Evolutionary conservation across 352 stramenopile genomes (phyloP).

Genomic region (Globisporangium yorkense): DNA sequence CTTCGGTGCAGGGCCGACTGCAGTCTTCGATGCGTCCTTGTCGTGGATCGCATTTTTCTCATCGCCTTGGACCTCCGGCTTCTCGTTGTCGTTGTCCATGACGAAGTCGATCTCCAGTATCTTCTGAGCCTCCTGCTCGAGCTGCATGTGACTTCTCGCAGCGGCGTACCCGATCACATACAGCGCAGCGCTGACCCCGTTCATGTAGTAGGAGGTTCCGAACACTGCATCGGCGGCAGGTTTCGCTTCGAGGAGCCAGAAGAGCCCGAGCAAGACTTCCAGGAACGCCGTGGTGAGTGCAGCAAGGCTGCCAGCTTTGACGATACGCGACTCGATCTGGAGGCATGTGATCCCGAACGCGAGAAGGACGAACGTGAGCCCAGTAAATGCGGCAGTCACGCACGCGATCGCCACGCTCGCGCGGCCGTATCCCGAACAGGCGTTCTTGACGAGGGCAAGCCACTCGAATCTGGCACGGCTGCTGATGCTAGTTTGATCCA

Average conservation of each 20-base stretch:
- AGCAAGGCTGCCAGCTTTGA: conserved; percentile 23
- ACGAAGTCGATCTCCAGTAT: conserved; percentile 24
- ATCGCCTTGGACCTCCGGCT: conserved; percentile 21
- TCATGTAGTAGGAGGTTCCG: conserved; percentile 46
- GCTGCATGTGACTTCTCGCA: conserved; percentile 27
- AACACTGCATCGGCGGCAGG: conserved; percentile 23
- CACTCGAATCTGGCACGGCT: conserved; percentile 15
- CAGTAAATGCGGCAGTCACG: conserved; percentile 18
- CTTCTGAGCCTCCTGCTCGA: conserved; percentile 30
- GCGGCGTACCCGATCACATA: conserved; percentile 24
- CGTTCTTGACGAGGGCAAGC: conserved; percentile 36
- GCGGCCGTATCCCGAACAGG: conserved; percentile 29
- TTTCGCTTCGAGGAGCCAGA: conserved; percentile 37
- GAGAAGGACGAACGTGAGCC: conserved; percentile 21
- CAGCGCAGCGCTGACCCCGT: conserved; percentile 22
- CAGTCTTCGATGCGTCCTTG: conserved; percentile 2
- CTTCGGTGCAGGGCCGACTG: background rate
- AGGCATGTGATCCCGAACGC: conserved; percentile 39
- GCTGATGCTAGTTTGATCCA: background rate
- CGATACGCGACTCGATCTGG: conserved; percentile 34
- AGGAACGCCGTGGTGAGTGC: conserved; percentile 16
- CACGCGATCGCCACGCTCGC: conserved; percentile 22
- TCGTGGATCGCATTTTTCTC: background rate
- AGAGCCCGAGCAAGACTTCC: conserved; percentile 25
- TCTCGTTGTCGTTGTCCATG: conserved; percentile 24